Percentiles rank a stretch among this genome's conserved stretches.
Conservation (phyloP, 2,329 filamentous ascomycete genomes). For the Paraphaeosphaeria sporulosa region DNA sequence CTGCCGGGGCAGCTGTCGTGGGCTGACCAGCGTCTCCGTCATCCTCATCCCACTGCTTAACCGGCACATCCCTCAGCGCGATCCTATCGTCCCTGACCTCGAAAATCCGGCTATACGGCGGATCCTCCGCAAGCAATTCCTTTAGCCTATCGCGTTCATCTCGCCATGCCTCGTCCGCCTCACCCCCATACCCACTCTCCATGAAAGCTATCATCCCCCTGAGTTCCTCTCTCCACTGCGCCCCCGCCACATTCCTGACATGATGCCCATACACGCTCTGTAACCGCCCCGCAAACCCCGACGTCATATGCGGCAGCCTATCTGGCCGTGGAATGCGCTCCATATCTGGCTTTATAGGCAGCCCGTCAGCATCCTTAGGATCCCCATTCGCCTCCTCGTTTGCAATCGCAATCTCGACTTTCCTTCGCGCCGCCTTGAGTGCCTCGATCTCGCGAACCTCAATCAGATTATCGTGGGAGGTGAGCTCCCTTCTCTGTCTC, state of each 20-base stretch:
- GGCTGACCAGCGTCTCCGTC: not conserved
- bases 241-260: constrained; percentile 2
- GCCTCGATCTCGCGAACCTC: not conserved
- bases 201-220: constrained; percentile 4
- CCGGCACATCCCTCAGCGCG: not conserved
- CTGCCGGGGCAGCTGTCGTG: not conserved
- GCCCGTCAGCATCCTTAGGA: not conserved
- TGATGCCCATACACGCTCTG: constrained; percentile 9
- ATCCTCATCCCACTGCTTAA: not conserved
- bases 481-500: not conserved
- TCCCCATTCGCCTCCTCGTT: not conserved
- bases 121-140: not conserved
- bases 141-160: not conserved
- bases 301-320: not conserved
- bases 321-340: not conserved
- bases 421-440: not conserved
- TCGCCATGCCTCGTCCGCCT: too few relatives aligned
- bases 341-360: not conserved
- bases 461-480: not conserved
- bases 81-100: not conserved
- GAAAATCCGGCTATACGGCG: not conserved
- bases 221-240: constrained; percentile 11
- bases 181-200: not conserved
- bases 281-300: not conserved
- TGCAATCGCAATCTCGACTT: not conserved